Evolutionary conservation across 2,329 filamentous ascomycete genomes (phyloP).

Genomic region (Diaporthe vaccinii): DNA sequence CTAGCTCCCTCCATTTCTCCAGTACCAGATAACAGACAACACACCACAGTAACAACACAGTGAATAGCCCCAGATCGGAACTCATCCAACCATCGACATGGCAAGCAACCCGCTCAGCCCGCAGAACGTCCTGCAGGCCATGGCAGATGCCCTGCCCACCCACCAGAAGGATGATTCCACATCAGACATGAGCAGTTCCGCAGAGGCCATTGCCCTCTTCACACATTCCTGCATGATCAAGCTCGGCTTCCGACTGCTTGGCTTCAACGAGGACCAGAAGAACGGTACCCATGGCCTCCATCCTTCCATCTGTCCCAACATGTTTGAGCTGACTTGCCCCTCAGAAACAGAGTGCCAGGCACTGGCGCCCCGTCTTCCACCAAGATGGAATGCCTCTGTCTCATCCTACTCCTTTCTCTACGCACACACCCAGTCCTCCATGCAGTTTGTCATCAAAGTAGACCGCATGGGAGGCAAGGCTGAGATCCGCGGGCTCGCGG

Average conservation of each 20-base stretch:
- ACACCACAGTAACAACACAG: background rate
- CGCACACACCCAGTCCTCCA: conserved; percentile 85
- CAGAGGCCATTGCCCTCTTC: conserved; percentile 87
- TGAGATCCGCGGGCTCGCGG: conserved; percentile 83
- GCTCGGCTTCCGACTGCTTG: conserved; percentile 84
- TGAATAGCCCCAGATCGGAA: background rate
- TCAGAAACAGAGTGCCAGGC: conserved; percentile 69
- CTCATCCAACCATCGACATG: conserved; percentile 16
- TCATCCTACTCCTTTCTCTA: conserved; percentile 87
- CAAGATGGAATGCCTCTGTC: conserved; percentile 83
- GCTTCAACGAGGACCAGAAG: conserved; percentile 85
- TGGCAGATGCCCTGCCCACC: conserved; percentile 72
- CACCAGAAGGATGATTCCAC: conserved; percentile 65
- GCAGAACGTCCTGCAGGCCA: conserved; percentile 64
- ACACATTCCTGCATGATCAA: conserved; percentile 86
- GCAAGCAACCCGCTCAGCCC: conserved; percentile 55
- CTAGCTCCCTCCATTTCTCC: background rate
- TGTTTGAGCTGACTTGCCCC: conserved; percentile 34
- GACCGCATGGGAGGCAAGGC: conserved; percentile 86
- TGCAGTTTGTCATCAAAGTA: conserved; percentile 85
- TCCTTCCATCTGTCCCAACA: background rate
- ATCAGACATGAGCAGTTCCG: conserved; percentile 77
- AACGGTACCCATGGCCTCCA: conserved; percentile 66
- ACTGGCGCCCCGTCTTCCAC: conserved; percentile 74
- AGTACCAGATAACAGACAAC: background rate